phyloP scores from a whole-genome alignment of 768 basidiomycete species.

The Kwoniella heveanensis region DNA sequence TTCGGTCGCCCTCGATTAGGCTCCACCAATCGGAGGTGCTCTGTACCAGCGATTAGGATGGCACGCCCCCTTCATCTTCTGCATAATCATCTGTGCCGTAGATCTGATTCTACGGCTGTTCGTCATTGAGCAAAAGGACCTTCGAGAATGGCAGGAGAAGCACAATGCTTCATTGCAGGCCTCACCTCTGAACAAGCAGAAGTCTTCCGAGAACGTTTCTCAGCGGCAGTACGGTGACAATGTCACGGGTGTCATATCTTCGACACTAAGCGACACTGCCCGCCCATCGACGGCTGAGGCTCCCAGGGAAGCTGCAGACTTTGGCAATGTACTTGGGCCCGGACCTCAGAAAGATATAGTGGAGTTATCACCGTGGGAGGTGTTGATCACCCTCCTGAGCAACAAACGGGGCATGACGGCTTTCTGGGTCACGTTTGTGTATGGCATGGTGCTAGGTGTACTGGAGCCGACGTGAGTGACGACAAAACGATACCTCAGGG shows the following conservation, averaged over 20 bases:
- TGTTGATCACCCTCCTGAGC: conserved; percentile 24
- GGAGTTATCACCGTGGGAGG: conserved; percentile 23
- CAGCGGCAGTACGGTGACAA: no score
- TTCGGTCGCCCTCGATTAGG: conserved; percentile 10
- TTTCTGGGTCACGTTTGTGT: conserved; percentile 31
- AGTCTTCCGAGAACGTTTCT: background rate
- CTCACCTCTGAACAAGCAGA: background rate
- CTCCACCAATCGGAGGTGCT: conserved; percentile 46
- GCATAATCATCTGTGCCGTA: conserved; percentile 37
- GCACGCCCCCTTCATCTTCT: conserved; percentile 51
- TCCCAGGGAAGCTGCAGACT: background rate
- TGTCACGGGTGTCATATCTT: no score
- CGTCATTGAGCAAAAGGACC: conserved; percentile 44
- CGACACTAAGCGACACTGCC: no score
- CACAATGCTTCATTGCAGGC: background rate
- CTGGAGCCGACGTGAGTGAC: conserved; percentile 41
- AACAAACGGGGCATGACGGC: conserved; percentile 33
- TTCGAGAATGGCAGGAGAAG: conserved; percentile 15
- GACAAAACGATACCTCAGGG: no score
- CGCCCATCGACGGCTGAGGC: no score
- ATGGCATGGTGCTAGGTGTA: conserved; percentile 33
- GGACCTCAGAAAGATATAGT: conserved; percentile 7
- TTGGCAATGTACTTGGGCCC: background rate
- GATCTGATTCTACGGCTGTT: conserved; percentile 45
- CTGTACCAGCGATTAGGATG: conserved; percentile 46